Evolutionary conservation across 371 early-diverging fungal genomes (phyloP).

Genomic region (Mortierella sp.): DNA sequence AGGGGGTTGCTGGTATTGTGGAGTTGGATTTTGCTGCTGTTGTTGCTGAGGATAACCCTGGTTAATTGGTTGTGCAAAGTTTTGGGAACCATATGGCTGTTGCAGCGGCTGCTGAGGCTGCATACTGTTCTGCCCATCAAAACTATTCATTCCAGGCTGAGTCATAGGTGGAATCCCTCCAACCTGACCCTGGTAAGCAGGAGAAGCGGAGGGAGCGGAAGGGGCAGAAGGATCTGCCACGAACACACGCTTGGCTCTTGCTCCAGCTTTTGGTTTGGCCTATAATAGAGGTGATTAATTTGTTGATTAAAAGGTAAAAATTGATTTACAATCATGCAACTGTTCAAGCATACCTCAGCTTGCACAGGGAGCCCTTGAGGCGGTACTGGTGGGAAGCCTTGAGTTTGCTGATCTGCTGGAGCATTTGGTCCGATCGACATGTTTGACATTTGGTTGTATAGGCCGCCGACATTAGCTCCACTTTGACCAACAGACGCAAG

Average conservation of each 20-base stretch:
- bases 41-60: constrained; percentile 33
- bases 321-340: neutral
- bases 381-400: constrained; percentile 27
- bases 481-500: constrained; percentile 19
- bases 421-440: constrained; percentile 37
- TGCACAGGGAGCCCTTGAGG: constrained; percentile 32
- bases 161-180: constrained; percentile 38
- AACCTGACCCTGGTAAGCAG: constrained; percentile 28
- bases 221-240: constrained; percentile 37
- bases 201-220: constrained; percentile 26
- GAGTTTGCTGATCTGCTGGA: constrained; percentile 18
- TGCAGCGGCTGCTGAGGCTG: constrained; percentile 32
- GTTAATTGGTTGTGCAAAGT: constrained; percentile 37
- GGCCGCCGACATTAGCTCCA: constrained; percentile 27
- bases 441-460: constrained; percentile 49
- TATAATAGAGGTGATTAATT: neutral
- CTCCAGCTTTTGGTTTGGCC: constrained; percentile 50
- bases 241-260: constrained; percentile 50
- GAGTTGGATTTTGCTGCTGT: constrained; percentile 19
- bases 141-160: constrained; percentile 30
- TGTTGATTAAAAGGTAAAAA: neutral
- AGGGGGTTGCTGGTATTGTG: constrained; percentile 55
- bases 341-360: constrained; percentile 30
- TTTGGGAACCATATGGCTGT: constrained; percentile 38
- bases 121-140: constrained; percentile 21